These are phyloP conservation scores for Noccaea caerulescens DNA, from an alignment of 345 rosid species.

Conservation along the genomic window DNA sequence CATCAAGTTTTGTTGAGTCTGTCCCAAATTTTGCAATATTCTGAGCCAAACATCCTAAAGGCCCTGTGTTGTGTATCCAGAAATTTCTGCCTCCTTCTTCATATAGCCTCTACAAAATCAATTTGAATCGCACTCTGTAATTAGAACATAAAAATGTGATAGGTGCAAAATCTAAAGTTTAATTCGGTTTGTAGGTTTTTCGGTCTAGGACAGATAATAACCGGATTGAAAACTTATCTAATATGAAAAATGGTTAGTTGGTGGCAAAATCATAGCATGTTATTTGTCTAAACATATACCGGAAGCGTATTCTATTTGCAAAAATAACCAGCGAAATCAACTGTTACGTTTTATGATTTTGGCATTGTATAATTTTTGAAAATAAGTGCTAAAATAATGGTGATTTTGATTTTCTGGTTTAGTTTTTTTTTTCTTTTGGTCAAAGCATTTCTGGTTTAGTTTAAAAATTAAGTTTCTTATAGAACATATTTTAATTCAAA, in stretches of 20 bases:
- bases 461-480: background rate
- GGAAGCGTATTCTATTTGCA: too few species aligned
- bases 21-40: conserved; percentile 85
- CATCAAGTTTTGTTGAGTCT: conserved; percentile 84
- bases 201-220: too few species aligned
- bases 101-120: conserved; percentile 58
- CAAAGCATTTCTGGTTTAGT: background rate
- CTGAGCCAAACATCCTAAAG: conserved; percentile 92
- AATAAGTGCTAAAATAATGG: background rate
- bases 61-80: conserved; percentile 96
- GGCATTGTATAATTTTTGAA: too few species aligned
- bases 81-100: conserved; percentile 88
- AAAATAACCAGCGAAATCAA: too few species aligned
- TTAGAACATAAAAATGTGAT: background rate
- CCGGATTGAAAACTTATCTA: too few species aligned
- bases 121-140: background rate
- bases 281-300: too few species aligned
- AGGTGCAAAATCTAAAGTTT: too few species aligned
- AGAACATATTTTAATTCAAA: background rate
- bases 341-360: too few species aligned
- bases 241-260: too few species aligned
- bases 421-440: too few species aligned
- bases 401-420: background rate
- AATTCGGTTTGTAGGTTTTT: too few species aligned
- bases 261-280: too few species aligned